Evolutionary conservation across 2,329 filamentous ascomycete species (phyloP), one percentile per base, ranked within the genome.

Genomic region (Fusarium decemcellulare): DNA sequence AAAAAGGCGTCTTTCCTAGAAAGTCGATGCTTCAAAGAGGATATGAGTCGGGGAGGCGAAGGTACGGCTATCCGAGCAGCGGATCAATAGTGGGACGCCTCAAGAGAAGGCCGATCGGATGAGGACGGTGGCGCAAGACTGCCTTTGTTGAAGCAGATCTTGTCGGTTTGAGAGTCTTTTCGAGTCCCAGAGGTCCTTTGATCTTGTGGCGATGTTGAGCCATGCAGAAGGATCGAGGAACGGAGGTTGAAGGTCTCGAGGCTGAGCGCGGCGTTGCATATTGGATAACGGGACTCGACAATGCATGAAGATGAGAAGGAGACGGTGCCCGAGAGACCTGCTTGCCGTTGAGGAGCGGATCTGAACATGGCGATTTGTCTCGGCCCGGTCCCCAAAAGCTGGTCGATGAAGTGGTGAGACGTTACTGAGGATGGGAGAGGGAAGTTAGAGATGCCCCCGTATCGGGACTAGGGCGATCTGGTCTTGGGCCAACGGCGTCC

Each of bases 391-490:
- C 30, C 29, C 15, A 14, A 32, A 43, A 29, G 27, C 32, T 14
- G 34, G 16, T 34, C 42, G 11, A 42, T 36, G n/a, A 30, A 23
- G 23, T 23, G 23, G 23, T 23, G 23, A 23, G 43, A 51, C 23
- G 59, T 63, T 52, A 39, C 37, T 27, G 46, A 42, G 36, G 37
- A 27, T 29, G 51, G 53, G 29, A 14, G 39, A 62, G 40, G 56
- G 59, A 30, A 39, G 52, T 50, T 47, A 16, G 39, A 14, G 6
- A 8, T 9, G 14, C 30, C 9, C 46, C 36, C 47, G 27, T 23
- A 65, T 52, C 18, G 43, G 54, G 68, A 48, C 39, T 71, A 66
- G 53, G 16, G 10, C 6, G 12, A 53, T 59, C 36, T 55, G 11
- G 3, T 1, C 1, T 9, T 37, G 3, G 9, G 7, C 68, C 65